phyloP scores from a whole-genome alignment of 2,329 filamentous ascomycete species.

The Chaetomium olivaceum region DNA sequence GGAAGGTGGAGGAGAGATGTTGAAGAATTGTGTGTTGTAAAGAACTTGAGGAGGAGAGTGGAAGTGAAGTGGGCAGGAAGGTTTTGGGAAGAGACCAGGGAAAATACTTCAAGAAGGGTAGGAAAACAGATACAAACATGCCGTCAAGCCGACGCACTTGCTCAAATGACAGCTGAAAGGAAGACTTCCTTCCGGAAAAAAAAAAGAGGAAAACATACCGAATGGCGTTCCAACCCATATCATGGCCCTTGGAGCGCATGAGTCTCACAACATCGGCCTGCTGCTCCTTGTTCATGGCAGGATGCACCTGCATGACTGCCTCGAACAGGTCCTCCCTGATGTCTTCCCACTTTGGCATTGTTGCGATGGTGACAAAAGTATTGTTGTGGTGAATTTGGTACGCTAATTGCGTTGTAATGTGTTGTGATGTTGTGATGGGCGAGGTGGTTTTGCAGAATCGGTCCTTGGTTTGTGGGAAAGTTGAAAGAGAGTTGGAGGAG shows the following conservation, averaged over 20 bases:
- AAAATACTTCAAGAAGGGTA: neutral
- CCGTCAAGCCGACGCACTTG: neutral
- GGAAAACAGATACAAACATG: neutral
- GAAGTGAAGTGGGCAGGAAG: neutral
- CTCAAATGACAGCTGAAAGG: neutral
- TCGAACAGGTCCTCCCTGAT: constrained; percentile 36
- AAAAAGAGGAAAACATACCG: constrained; percentile 34
- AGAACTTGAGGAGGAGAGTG: neutral
- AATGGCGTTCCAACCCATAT: constrained; percentile 41
- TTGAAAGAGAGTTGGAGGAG: neutral
- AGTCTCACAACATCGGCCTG: constrained; percentile 31
- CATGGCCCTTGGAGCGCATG: constrained; percentile 33
- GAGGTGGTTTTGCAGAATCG: neutral
- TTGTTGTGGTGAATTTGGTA: neutral
- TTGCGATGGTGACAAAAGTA: neutral
- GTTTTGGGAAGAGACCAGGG: neutral
- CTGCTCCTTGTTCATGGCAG: constrained; percentile 31
- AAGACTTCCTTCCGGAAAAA: neutral
- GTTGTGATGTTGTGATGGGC: neutral
- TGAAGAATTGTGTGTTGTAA: constrained; percentile 1
- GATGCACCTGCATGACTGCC: constrained; percentile 30
- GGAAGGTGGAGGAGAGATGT: neutral
- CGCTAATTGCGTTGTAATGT: neutral
- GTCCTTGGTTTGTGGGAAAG: neutral
- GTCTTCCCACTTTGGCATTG: constrained; percentile 38